phyloP scores from a whole-genome alignment of 257 asterid genomes.

The Petrea volubilis region DNA sequence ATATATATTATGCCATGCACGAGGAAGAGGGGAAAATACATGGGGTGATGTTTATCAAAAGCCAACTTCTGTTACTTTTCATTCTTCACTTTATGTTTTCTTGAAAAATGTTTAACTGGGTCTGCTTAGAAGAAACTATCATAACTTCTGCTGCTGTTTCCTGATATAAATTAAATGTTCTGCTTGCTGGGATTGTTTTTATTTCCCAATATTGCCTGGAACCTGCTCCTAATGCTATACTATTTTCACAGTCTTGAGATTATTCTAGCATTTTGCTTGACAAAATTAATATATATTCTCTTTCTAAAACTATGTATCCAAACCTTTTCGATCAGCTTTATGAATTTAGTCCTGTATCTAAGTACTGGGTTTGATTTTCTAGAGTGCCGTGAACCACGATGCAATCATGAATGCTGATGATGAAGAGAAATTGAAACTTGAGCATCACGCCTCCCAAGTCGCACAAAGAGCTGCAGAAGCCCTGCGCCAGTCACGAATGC shows the following conservation, averaged over 20 bases:
- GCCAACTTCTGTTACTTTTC: background rate
- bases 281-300: background rate
- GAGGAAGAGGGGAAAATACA: background rate
- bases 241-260: constrained; percentile 10
- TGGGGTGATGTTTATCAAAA: background rate
- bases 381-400: constrained; percentile 97
- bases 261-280: background rate
- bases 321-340: background rate
- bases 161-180: background rate
- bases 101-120: constrained; percentile 1
- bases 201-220: background rate
- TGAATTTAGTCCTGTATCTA: background rate
- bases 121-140: background rate
- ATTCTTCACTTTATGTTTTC: background rate
- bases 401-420: constrained; percentile 86
- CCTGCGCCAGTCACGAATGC: constrained; percentile 83
- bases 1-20: background rate
- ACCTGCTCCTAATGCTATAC: background rate
- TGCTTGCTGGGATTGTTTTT: background rate
- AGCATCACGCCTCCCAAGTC: constrained; percentile 81
- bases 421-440: constrained; percentile 77
- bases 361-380: constrained; percentile 16
- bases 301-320: too few relatives aligned
- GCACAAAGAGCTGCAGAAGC: constrained; percentile 99
- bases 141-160: background rate